Evolutionary conservation across 106 monocot species (phyloP).

Genomic region (Triglochin maritima): DNA sequence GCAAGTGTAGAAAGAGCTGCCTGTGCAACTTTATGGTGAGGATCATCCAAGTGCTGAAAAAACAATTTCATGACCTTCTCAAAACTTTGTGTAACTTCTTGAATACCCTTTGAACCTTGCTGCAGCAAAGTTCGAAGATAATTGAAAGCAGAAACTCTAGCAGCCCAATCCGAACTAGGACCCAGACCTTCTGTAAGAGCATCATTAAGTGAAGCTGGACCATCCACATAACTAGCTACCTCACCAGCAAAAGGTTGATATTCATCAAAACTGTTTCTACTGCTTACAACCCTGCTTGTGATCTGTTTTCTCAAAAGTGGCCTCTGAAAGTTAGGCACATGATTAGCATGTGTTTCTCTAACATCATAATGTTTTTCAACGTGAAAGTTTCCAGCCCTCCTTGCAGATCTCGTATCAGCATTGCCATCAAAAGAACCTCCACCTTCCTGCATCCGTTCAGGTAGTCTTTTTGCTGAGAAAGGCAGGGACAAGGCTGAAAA

Average conservation of each 20-base stretch:
- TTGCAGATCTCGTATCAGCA: conserved; percentile 29
- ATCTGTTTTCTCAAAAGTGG: conserved; percentile 87
- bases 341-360: conserved; percentile 58
- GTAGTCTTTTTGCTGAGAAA: conserved; percentile 32
- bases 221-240: conserved; percentile 57
- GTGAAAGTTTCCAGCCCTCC: conserved; percentile 36
- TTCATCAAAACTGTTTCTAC: conserved; percentile 89
- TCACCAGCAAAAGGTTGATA: conserved; percentile 51
- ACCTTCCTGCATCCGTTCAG: conserved; percentile 47
- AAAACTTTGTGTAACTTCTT: conserved; percentile 86
- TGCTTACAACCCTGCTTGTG: conserved; percentile 47
- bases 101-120: conserved; percentile 80
- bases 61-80: conserved; percentile 99
- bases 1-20: conserved; percentile 92
- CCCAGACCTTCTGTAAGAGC: conserved; percentile 81
- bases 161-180: conserved; percentile 90
- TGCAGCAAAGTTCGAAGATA: conserved; percentile 73
- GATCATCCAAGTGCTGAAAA: conserved; percentile 96
- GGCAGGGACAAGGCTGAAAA: conserved; percentile 43
- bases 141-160: conserved; percentile 88
- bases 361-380: conserved; percentile 48
- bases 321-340: conserved; percentile 95
- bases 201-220: conserved; percentile 75
- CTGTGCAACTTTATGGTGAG: conserved; percentile 99
- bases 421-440: conserved; percentile 28